Conservation (phyloP, 2,329 filamentous ascomycete species). For the Plenodomus biglobosus region DNA sequence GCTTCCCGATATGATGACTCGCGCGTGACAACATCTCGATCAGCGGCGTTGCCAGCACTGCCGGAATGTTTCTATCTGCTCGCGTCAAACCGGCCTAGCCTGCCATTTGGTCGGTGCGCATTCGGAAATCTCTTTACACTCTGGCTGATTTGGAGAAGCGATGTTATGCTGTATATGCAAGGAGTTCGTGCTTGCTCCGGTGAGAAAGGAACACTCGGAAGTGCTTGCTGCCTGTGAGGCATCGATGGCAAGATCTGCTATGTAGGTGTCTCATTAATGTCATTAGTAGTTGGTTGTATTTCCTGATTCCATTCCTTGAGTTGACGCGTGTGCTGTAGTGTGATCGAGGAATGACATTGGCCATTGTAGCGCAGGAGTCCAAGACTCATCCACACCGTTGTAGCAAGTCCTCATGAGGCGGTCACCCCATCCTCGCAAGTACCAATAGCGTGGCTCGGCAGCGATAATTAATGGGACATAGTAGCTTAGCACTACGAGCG, state of each 20-base stretch:
- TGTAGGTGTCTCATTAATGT: neutral
- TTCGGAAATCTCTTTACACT: too few species aligned
- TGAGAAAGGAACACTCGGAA: too few species aligned
- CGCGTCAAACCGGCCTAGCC: too few species aligned
- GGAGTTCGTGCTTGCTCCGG: too few species aligned
- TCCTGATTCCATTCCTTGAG: neutral
- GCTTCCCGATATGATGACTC: neutral
- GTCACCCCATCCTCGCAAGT: constrained; percentile 42
- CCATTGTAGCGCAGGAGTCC: constrained; percentile 31
- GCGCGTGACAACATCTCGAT: neutral
- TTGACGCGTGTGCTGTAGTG: constrained; percentile 5
- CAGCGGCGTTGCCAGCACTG: neutral
- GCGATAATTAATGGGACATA: constrained; percentile 42
- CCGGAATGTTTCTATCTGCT: neutral
- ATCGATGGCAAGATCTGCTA: too few species aligned
- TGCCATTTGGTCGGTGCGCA: too few species aligned
- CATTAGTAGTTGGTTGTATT: neutral
- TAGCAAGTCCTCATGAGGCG: constrained; percentile 28
- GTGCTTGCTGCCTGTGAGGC: too few species aligned
- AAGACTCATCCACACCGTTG: constrained; percentile 26
- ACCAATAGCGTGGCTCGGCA: constrained; percentile 44
- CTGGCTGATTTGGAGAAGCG: too few species aligned
- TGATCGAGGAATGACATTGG: constrained; percentile 22
- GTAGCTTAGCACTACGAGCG: constrained; percentile 44
- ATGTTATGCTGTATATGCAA: too few species aligned